Conservation (phyloP, 371 early-diverging fungal genomes). For the Nosema muscidifuracis region DNA sequence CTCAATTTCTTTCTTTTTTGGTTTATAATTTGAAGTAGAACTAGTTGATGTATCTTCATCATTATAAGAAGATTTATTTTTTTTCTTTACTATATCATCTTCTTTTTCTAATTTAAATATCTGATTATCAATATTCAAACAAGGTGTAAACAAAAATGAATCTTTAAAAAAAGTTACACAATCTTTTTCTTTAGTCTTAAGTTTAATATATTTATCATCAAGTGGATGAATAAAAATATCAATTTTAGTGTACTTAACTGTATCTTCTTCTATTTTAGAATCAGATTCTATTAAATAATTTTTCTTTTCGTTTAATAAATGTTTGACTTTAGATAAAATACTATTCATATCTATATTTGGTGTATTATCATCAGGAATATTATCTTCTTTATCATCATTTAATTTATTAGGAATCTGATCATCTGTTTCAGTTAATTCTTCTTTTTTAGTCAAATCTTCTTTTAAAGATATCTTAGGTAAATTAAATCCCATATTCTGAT, state of each 20-base stretch:
- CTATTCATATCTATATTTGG: background rate
- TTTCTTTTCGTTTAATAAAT: slow-evolving; percentile 5
- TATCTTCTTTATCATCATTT: background rate
- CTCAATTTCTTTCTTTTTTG: too few species aligned
- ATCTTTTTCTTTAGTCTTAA: slow-evolving; percentile 18
- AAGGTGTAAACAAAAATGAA: slow-evolving; percentile 45
- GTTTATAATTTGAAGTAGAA: too few species aligned
- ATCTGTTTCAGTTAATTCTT: too few species aligned
- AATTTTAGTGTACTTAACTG: slow-evolving; percentile 9
- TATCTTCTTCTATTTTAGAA: slow-evolving; percentile 38
- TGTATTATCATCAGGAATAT: background rate
- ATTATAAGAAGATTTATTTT: background rate
- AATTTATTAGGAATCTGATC: background rate
- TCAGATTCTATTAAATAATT: slow-evolving; percentile 33
- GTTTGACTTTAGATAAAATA: slow-evolving; percentile 1
- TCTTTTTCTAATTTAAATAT: slow-evolving; percentile 41
- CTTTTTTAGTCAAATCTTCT: too few species aligned
- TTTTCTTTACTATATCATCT: slow-evolving; percentile 32
- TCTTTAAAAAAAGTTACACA: slow-evolving; percentile 51
- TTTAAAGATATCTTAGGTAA: too few species aligned
- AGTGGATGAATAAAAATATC: slow-evolving; percentile 5
- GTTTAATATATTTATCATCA: slow-evolving; percentile 19
- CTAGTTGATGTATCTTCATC: too few species aligned
- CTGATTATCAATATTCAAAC: slow-evolving; percentile 29
- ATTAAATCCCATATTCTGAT: too few species aligned